phyloP scores from a whole-genome alignment of 1,139 yeast species.

The Starmera stellimalicola region DNA sequence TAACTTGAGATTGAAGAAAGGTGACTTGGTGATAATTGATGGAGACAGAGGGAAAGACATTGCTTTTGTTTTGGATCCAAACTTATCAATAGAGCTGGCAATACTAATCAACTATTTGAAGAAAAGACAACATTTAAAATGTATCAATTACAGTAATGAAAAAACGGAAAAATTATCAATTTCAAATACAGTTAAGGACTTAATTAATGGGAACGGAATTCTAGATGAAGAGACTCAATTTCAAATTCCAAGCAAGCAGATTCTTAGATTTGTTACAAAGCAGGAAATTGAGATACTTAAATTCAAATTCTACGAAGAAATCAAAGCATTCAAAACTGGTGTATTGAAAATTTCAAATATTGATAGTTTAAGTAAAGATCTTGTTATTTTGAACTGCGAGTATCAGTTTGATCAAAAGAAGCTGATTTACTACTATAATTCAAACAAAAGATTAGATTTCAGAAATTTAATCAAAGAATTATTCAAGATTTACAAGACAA shows the following conservation, averaged over 20 bases:
- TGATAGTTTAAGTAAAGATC: slow-evolving; percentile 17
- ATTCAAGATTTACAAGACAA: slow-evolving; percentile 86
- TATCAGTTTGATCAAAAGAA: slow-evolving; percentile 94
- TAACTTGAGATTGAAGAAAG: slow-evolving; percentile 45
- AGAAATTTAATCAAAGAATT: slow-evolving; percentile 86
- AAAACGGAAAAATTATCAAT: slow-evolving; percentile 8
- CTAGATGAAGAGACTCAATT: slow-evolving; percentile 31
- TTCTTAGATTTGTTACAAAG: slow-evolving; percentile 25
- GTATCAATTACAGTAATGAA: slow-evolving; percentile 43
- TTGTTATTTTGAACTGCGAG: slow-evolving; percentile 64
- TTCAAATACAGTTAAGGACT: slow-evolving; percentile 14
- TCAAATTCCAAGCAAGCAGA: slow-evolving; percentile 45
- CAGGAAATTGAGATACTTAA: slow-evolving; percentile 26
- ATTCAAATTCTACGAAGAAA: slow-evolving; percentile 30
- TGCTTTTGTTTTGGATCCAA: slow-evolving; percentile 65
- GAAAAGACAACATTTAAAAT: slow-evolving; percentile 69
- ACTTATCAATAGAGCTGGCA: slow-evolving; percentile 67
- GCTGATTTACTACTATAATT: slow-evolving; percentile 74
- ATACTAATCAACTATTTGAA: slow-evolving; percentile 71
- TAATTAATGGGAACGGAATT: slow-evolving; percentile 19
- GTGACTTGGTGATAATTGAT: slow-evolving; percentile 87
- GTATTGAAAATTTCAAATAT: slow-evolving; percentile 17
- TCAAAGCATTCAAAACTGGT: slow-evolving; percentile 39
- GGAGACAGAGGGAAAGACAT: slow-evolving; percentile 96
- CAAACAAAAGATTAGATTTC: slow-evolving; percentile 77